Conservation (phyloP, 2,329 filamentous ascomycete species). For the Thelonectria discophora region DNA sequence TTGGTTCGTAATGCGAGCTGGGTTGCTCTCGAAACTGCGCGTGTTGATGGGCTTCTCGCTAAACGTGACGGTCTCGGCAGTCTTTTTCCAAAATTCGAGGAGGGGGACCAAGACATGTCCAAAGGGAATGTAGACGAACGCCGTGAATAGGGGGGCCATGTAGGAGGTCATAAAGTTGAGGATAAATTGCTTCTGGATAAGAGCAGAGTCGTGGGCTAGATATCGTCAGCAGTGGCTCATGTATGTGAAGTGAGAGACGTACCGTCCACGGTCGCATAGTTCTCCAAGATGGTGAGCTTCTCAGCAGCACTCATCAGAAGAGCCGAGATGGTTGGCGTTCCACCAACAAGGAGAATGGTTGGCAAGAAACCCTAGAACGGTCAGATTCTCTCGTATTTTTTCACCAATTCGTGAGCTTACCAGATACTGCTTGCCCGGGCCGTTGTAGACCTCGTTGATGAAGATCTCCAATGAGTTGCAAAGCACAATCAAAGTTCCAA, state of each 20-base stretch:
- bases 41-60: slow-evolving; percentile 75
- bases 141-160: slow-evolving; percentile 88
- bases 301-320: slow-evolving; percentile 81
- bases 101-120: slow-evolving; percentile 84
- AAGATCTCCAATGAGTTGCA: slow-evolving; percentile 96
- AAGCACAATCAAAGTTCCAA: slow-evolving; percentile 83
- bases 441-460: slow-evolving; percentile 91
- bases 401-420: slow-evolving; percentile 56
- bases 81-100: slow-evolving; percentile 80
- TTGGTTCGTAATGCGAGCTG: slow-evolving; percentile 83
- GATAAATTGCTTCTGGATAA: slow-evolving; percentile 93
- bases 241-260: slow-evolving; percentile 23
- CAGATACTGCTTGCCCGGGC: slow-evolving; percentile 85
- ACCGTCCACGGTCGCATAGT: slow-evolving; percentile 87
- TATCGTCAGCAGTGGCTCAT: slow-evolving; percentile 21
- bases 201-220: slow-evolving; percentile 78
- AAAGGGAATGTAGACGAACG: slow-evolving; percentile 95
- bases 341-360: slow-evolving; percentile 83
- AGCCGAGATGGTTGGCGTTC: slow-evolving; percentile 80
- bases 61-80: slow-evolving; percentile 78
- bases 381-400: slow-evolving; percentile 19
- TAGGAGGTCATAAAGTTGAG: slow-evolving; percentile 98
- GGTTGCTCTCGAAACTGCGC: slow-evolving; percentile 80
- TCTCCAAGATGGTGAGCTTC: slow-evolving; percentile 82
- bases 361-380: slow-evolving; percentile 79